Percentiles rank a stretch among this genome's conserved stretches.
Evolutionary conservation across 495 filamentous ascomycete genomes (phyloP).

Genomic region (Aspergillus biplanus): DNA sequence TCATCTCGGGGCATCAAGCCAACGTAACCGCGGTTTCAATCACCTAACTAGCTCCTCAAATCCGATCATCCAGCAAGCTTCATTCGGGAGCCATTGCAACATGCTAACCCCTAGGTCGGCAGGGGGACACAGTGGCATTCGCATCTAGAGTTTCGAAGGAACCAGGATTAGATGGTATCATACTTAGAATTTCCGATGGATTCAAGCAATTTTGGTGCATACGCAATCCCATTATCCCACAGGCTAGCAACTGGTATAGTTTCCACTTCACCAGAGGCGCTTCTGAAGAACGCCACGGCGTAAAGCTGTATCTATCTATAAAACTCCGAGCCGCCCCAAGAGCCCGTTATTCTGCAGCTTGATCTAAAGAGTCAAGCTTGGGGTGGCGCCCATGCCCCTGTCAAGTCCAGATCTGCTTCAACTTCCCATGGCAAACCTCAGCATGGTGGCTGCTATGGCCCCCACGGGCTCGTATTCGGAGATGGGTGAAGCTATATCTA

Average conservation of each 20-base stretch:
- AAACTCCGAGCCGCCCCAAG: neutral
- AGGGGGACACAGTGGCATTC: neutral
- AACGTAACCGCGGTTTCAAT: neutral
- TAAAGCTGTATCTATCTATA: neutral
- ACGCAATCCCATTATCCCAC: neutral
- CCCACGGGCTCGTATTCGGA: conserved; percentile 2
- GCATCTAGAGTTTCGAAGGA: neutral
- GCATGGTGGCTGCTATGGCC: neutral
- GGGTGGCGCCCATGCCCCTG: neutral
- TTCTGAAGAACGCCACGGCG: no score
- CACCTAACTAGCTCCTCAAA: neutral
- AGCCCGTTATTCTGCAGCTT: neutral
- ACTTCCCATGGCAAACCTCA: neutral
- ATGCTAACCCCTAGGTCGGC: neutral
- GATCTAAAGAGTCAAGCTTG: neutral
- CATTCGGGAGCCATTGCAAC: neutral
- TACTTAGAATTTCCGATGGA: neutral
- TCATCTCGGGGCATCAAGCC: neutral
- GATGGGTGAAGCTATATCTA: neutral
- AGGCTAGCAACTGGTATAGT: no score
- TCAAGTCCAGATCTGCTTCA: neutral
- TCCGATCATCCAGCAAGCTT: neutral
- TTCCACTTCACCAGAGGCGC: no score
- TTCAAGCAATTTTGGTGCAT: neutral
- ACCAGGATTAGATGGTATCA: neutral